phyloP scores from a whole-genome alignment of 208 protist genomes.

The Trichomonas tenax region DNA sequence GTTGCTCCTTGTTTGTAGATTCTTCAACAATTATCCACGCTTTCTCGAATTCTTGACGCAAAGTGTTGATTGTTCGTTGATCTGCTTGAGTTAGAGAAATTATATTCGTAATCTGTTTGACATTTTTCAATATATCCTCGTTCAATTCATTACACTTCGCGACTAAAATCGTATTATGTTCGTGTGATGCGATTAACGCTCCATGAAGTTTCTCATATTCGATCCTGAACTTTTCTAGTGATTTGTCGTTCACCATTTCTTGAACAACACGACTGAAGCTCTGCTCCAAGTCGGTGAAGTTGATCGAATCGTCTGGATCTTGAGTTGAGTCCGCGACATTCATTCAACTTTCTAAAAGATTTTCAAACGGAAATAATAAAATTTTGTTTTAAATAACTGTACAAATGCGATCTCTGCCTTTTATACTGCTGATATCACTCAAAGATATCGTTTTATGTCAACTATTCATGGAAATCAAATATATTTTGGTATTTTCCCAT shows the following conservation, averaged over 20 bases:
- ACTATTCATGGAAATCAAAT: no score
- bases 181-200: conserved; percentile 78
- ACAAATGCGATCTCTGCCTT: no score
- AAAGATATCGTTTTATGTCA: no score
- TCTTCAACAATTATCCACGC: conserved; percentile 87
- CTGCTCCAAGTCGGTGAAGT: conserved; percentile 69
- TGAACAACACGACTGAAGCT: conserved; percentile 65
- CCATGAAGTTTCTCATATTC: conserved; percentile 93
- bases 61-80: conserved; percentile 67
- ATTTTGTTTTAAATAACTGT: no score
- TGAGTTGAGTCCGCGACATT: no score
- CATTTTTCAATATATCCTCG: conserved; percentile 72
- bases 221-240: conserved; percentile 67
- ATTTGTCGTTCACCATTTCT: conserved; percentile 69
- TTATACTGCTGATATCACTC: no score
- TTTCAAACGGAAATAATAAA: no score
- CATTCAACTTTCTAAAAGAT: no score
- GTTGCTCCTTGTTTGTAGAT: conserved; percentile 78
- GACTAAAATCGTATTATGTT: conserved; percentile 81
- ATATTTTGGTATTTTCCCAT: no score
- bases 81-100: conserved; percentile 80
- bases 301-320: conserved; percentile 31
- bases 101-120: conserved; percentile 74
- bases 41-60: conserved; percentile 56
- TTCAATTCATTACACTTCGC: conserved; percentile 72